Base-by-base conservation (phyloP, 352 stramenopile species). In the Phytopythium chamaehyphon region DNA sequence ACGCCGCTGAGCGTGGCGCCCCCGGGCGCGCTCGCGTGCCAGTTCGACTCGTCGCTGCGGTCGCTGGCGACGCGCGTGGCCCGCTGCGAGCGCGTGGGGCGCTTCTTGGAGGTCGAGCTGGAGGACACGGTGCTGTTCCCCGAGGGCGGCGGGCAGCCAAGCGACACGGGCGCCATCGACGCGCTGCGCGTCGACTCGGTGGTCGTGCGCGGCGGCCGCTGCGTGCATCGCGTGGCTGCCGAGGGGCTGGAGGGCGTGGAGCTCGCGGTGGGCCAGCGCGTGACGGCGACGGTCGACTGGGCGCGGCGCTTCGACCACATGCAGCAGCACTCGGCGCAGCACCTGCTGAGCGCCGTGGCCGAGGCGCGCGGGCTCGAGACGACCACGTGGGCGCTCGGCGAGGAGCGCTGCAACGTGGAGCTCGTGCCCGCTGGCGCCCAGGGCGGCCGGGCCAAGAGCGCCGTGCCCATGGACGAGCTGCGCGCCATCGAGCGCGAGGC, bases 241-340 rank as follows among this genome's bases (percentile, higher is more conserved):
- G 48, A 47, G 21, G 40, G 22, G 3, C 16, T 24, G 18, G 50
- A 62, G n/a, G 51, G 40, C 36, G 58, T 37, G 5, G 44, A 61
- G 37, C 63, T 56, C 3, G 44, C 58, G 18, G 47, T 51, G 16
- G 81, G 71, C 3, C 64, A 85, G 24, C 57, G 71, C 18, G 78
- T 95, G 15, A 46, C 69, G 26, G 73, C 77, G 28, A 59, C 9
- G 0, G 72, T 96, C 19, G 73, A 95, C 59, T 95, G 85, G 85
- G 55, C 51, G 33, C 77, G 87, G 12, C 76, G 87, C 49, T 82
- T 86, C 28, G 87, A 95, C 52, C 84, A 95, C 65, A 95, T 95
- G 84, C 81, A 89, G 59, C 85, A 95, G 62, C 88, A 96, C 70
- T 95, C 88, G 50, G 86, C 73, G 35, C 88, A 96, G 62, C 88